Evolutionary conservation across 805 yeast genomes (phyloP).

Genomic region (Cyberlindnera amylophila): DNA sequence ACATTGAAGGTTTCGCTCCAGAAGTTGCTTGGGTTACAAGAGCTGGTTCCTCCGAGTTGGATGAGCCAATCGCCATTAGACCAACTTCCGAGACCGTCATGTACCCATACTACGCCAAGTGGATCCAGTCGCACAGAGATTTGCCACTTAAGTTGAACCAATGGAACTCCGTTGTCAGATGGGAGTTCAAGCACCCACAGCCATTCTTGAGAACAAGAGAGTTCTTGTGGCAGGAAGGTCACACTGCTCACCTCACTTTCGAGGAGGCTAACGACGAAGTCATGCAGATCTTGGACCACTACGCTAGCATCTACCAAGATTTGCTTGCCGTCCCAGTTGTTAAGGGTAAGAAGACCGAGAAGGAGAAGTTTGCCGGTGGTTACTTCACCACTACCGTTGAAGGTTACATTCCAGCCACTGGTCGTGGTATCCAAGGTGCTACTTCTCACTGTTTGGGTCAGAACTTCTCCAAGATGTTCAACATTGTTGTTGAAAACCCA

Average conservation of each 20-base stretch:
- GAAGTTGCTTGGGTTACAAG: conserved; percentile 99
- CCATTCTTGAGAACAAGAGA: conserved; percentile 98
- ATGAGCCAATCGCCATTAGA: conserved; percentile 98
- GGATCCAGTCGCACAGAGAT: conserved; percentile 98
- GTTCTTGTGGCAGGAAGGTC: conserved; percentile 99
- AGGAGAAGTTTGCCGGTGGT: conserved; percentile 99
- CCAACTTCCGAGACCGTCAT: conserved; percentile 99
- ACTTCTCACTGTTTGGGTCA: conserved; percentile 97
- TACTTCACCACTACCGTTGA: conserved; percentile 92
- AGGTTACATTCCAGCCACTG: conserved; percentile 96
- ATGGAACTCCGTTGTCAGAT: conserved; percentile 99
- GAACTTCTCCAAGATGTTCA: conserved; percentile 98
- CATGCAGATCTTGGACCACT: conserved; percentile 76
- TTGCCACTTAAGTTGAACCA: conserved; percentile 94
- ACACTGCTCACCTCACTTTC: conserved; percentile 88
- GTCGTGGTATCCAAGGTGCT: conserved; percentile 99
- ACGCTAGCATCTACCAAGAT: conserved; percentile 81
- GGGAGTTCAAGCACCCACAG: conserved; percentile 99
- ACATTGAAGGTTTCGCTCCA: conserved; percentile 98
- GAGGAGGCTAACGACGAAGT: conserved; percentile 85
- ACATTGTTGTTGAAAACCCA: conserved; percentile 93
- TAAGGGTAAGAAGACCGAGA: conserved; percentile 92
- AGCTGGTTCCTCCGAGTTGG: conserved; percentile 92
- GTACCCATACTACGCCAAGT: conserved; percentile 99
- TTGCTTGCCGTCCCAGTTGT: conserved; percentile 96